Evolutionary conservation across 139 green algal species (phyloP), one percentile per base, ranked within the genome.

Genomic region (Chlorokybus atmophyticus): DNA sequence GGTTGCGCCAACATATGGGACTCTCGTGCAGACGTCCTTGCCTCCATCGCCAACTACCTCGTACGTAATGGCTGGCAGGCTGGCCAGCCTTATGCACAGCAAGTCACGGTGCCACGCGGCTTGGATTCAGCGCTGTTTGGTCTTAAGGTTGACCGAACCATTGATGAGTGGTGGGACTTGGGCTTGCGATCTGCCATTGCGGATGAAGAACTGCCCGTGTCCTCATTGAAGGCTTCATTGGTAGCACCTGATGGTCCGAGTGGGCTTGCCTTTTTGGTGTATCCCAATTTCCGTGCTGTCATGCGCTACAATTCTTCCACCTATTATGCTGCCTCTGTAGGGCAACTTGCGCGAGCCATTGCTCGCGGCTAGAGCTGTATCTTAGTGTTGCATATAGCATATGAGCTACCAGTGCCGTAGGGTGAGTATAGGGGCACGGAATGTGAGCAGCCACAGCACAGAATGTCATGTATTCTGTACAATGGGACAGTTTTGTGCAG

Each of bases 11-110:
- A 76, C 40, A 75, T 76, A 29, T 76, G 68, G 68, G 21, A 3
- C 8, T 77, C 67, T 4, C 32, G 25, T 23, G 55, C 66, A 7
- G 68, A 76, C 30, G 68, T 66, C 8, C 40, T 77, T 14, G 68
- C 68, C 1, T 76, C 68, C 6, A 76, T 76, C 26, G 68, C 67
- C 44, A 71, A 74, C 53, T 76, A 72, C 38, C 32, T 76, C 29
- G 6, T 19, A 4, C 26, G 62, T 40, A 52, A 73, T 25, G 67
- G 65, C 5, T 70, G 67, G 64, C 1, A 57, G 39, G 8, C 3
- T 24, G 60, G 57, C 0, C 32, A 57, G 7, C 56, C 56, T 2
- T 44, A 44, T 14, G 35, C 10, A 14, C 35, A 44, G 35, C 35
- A 44, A 14, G 35, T 44, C 10, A 44, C 35, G 35, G 10, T 44